A percentile compares a stretch with the other conserved stretches of the same genome.
phyloP scores from a whole-genome alignment of 805 yeast genomes.

The Yamadazyma sp. region DNA sequence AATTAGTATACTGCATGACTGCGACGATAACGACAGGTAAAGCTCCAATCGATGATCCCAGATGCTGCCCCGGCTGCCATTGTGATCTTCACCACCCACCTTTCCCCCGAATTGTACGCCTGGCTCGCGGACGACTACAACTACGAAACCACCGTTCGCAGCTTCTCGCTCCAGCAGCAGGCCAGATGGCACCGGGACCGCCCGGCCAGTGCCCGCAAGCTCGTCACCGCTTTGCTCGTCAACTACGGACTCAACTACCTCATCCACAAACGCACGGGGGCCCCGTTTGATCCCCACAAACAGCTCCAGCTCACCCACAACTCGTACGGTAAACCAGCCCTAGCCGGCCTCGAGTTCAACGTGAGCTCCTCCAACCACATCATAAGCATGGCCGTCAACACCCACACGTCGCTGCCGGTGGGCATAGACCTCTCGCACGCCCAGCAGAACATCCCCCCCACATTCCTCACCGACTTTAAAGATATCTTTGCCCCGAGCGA shows the following conservation, averaged over 20 bases:
- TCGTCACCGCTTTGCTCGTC: slow-evolving; percentile 1
- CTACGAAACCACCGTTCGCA: slow-evolving; percentile 51
- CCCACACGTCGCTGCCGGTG: slow-evolving; percentile 11
- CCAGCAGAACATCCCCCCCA: slow-evolving; percentile 24
- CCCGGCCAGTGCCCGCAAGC: slow-evolving; percentile 2
- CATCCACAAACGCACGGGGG: background rate
- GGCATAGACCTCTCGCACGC: slow-evolving; percentile 43
- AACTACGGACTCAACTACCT: background rate
- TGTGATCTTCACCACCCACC: slow-evolving; percentile 16
- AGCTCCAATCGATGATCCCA: too few species aligned
- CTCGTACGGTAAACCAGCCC: slow-evolving; percentile 57
- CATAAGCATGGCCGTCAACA: slow-evolving; percentile 47
- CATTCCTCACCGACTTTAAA: slow-evolving; percentile 36
- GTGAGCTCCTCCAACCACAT: slow-evolving; percentile 57
- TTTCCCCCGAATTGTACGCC: slow-evolving; percentile 14
- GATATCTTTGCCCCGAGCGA: slow-evolving; percentile 45
- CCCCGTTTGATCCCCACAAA: too few species aligned
- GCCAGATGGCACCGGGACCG: slow-evolving; percentile 20
- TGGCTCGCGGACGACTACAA: slow-evolving; percentile 34
- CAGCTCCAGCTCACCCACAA: slow-evolving; percentile 31
- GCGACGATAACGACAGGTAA: too few species aligned
- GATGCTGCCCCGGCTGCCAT: too few species aligned
- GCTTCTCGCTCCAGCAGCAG: slow-evolving; percentile 38
- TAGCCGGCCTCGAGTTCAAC: slow-evolving; percentile 47
- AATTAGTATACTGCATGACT: too few species aligned